phyloP scores from a whole-genome alignment of 768 basidiomycete genomes.

The Solioccasus polychromus region DNA sequence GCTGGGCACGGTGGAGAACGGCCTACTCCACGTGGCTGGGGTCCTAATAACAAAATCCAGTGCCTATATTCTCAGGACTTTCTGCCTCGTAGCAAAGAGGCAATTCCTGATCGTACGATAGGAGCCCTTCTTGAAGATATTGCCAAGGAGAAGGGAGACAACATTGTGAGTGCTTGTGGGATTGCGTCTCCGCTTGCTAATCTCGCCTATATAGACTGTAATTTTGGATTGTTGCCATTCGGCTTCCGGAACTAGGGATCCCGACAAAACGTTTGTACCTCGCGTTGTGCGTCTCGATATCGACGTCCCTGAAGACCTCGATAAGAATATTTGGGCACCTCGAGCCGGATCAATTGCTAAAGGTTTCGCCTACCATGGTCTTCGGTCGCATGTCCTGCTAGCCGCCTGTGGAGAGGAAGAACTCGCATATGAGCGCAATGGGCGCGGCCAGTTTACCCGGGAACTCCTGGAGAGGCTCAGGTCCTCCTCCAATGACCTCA shows the following conservation, averaged over 20 bases:
- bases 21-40: neutral
- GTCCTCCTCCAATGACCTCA: slow-evolving; percentile 8
- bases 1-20: neutral
- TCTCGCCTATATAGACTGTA: slow-evolving; percentile 35
- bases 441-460: slow-evolving; percentile 25
- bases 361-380: slow-evolving; percentile 26
- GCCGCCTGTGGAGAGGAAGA: slow-evolving; percentile 41
- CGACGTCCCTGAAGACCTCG: slow-evolving; percentile 18
- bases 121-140: slow-evolving; percentile 36
- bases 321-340: slow-evolving; percentile 20
- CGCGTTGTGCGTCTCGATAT: slow-evolving; percentile 6
- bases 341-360: slow-evolving; percentile 10
- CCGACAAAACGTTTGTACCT: slow-evolving; percentile 1
- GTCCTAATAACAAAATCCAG: slow-evolving; percentile 12
- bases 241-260: slow-evolving; percentile 32
- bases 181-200: neutral
- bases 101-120: slow-evolving; percentile 45
- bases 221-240: slow-evolving; percentile 49
- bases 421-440: slow-evolving; percentile 25
- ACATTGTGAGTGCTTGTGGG: slow-evolving; percentile 36
- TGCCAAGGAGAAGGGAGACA: slow-evolving; percentile 39
- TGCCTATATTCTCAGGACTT: slow-evolving; percentile 34
- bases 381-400: slow-evolving; percentile 40
- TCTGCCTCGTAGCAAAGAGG: slow-evolving; percentile 19
- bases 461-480: slow-evolving; percentile 18